These are phyloP conservation scores for Pythium rishiriense DNA, from an alignment of 352 stramenopile species.

Conservation along the genomic window DNA sequence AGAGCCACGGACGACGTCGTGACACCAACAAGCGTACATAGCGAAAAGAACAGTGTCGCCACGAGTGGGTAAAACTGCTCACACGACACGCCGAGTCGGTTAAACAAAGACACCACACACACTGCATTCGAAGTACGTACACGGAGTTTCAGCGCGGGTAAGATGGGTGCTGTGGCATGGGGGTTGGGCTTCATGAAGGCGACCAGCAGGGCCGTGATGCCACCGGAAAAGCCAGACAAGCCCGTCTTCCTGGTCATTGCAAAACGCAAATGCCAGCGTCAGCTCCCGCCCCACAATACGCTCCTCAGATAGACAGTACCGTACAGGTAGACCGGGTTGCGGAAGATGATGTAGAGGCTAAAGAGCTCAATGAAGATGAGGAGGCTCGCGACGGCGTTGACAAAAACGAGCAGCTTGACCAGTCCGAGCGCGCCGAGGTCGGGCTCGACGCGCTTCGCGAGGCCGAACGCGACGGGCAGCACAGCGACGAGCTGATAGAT, in stretches of 20 bases:
- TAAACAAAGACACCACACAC: not conserved
- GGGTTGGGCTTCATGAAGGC: conserved; percentile 78
- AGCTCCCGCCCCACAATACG: not conserved
- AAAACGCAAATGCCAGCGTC: too few species aligned
- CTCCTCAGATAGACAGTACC: conserved; percentile 2
- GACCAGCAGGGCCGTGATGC: conserved; percentile 78
- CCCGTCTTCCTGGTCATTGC: conserved; percentile 71
- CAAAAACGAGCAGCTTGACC: conserved; percentile 71
- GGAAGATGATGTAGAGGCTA: conserved; percentile 81
- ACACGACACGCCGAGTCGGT: too few species aligned
- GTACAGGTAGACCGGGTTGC: conserved; percentile 77
- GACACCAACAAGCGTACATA: conserved; percentile 49
- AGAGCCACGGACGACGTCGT: conserved; percentile 36
- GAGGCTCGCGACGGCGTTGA: conserved; percentile 66
- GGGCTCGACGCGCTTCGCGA: conserved; percentile 79
- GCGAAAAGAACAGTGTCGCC: conserved; percentile 47
- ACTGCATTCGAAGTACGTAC: conserved; percentile 33
- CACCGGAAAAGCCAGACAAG: conserved; percentile 75
- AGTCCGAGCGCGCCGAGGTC: conserved; percentile 65
- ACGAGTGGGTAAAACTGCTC: conserved; percentile 76
- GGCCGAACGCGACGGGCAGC: conserved; percentile 59
- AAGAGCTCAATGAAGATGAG: conserved; percentile 83
- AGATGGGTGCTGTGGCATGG: conserved; percentile 48
- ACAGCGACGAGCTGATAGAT: conserved; percentile 57
- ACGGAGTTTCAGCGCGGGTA: conserved; percentile 63